Evolutionary conservation across 352 stramenopile genomes (phyloP), one percentile per base, ranked within the genome.

Genomic region (Salisapilia sapeloensis): DNA sequence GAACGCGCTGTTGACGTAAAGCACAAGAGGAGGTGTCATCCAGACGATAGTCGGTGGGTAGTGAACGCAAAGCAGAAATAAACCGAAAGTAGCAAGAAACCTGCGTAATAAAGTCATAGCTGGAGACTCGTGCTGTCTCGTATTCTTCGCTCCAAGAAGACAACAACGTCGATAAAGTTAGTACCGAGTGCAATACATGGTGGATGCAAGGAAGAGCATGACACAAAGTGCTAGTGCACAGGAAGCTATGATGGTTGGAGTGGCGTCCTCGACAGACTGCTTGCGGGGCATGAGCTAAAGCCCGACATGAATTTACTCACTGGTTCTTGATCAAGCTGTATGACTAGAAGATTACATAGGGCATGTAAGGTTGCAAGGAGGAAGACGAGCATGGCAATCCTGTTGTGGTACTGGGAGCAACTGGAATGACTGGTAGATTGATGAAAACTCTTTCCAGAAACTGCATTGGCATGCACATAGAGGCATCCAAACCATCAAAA

Each of bases 141-240:
- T n/a, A n/a, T n/a, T n/a, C n/a, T n/a, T n/a, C n/a, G n/a, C n/a
- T 55, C 48, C 14, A 40, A 35, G 25, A 60, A 61, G 13, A 46
- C 32, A 31, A 46, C 30, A 34, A 45, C 58, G 32, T 44, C n/a
- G 29, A 15, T 20, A 34, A 4, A 34, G 20, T 2, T 35, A 30
- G 15, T 42, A 40, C 0, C 57, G 27, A 21, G 53, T 17, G 3
- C 38, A 18, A 13, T 60, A 6, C 4, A 48, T 41, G 4, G 40
- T 28, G 5, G 39, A 16, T 0, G 29, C 34, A 28, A 60, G 56
- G 11, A 53, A n/a, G 9, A 70, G 5, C 27, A 63, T 44, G 4
- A 33, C 29, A 16, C 15, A 29, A 4, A 56, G 27, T 6, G 53
- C 45, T 6, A 56, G 19, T 24, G 49, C 38, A 3, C 53, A 48